Evolutionary conservation across 73 alveolate species (phyloP), one percentile per base, ranked within the genome.

Genomic region (Paraurostyla sp.): DNA sequence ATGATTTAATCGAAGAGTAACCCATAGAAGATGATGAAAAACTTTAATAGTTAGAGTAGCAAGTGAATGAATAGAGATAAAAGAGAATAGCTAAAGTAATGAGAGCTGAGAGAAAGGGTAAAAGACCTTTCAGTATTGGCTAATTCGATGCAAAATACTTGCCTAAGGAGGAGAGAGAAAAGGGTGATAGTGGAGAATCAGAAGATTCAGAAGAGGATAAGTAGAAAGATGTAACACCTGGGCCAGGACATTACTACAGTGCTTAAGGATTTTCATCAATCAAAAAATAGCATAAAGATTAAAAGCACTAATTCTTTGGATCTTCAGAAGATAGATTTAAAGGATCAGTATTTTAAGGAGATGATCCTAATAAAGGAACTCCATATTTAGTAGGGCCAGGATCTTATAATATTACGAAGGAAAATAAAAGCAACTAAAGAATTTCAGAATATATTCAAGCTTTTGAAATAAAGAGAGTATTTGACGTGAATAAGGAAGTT

Each of bases 371-470:
- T 36, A 15, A 75, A 30, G 33, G 56, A 22, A 49, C 69, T 6
- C 87, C 84, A 13, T n/a, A 22, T 18, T 4, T 6, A 7, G 75
- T 75, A 25, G 87, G 87, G 3, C 87, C 87, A 22, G 87, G 87
- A 23, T 11, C 87, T 3, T 75, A 75, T 75, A 50, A 75, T 22
- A 6, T 49, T 3, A 48, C 54, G 52, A 69, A 69, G 40, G 62
- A 27, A 33, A 36, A 69, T 38, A 13, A n/a, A 4, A 69, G 35
- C 27, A 69, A 15, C 33, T 69, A 69, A 36, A 36, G 84, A 16
- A 25, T 3, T 9, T 29, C 45, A 7, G 50, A 60, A 15, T 2
- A 2, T 7, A 50, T 22, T 23, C 22, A 4, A n/a, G 85, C 43
- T 7, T 6, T 9, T 11, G 87, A 75, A 51, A 75, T 46, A 43